phyloP scores from a whole-genome alignment of 1,284 basidiomycete species.

The Somion occarium region DNA sequence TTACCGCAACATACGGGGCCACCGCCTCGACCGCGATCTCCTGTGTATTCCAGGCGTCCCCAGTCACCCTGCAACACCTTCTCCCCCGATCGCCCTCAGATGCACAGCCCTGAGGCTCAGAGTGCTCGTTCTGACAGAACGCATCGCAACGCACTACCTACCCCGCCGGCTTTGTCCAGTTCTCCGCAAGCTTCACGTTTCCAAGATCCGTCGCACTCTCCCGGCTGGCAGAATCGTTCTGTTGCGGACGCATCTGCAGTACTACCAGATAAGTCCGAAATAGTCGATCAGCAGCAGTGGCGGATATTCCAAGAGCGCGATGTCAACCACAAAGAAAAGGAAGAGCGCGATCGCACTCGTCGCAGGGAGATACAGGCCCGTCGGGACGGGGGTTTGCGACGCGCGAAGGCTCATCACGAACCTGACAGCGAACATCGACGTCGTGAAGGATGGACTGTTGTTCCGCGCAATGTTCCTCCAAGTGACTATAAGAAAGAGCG shows the following conservation, averaged over 20 bases:
- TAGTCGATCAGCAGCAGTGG: conserved; percentile 29
- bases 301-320: conserved; percentile 21
- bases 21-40: conserved; percentile 26
- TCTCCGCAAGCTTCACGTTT: conserved; percentile 19
- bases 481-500: conserved; percentile 25
- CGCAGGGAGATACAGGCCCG: conserved; percentile 10
- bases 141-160: conserved; percentile 12
- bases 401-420: conserved; percentile 12
- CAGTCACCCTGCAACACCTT: conserved; percentile 27
- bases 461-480: conserved; percentile 29
- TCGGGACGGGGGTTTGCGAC: conserved; percentile 10
- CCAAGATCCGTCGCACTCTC: conserved; percentile 21
- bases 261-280: conserved; percentile 34
- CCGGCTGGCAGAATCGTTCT: conserved; percentile 29
- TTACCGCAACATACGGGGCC: conserved; percentile 30
- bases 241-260: conserved; percentile 44
- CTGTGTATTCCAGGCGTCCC: conserved; percentile 21
- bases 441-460: conserved; percentile 40
- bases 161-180: conserved; percentile 9
- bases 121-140: conserved; percentile 19
- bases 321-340: conserved; percentile 9
- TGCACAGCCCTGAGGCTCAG: conserved; percentile 17
- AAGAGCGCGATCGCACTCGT: conserved; percentile 12
- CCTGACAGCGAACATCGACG: conserved; percentile 14
- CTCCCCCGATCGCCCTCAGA: conserved; percentile 39